Evolutionary conservation across 352 stramenopile species (phyloP).

Genomic region (Globisporangium takayamanum): DNA sequence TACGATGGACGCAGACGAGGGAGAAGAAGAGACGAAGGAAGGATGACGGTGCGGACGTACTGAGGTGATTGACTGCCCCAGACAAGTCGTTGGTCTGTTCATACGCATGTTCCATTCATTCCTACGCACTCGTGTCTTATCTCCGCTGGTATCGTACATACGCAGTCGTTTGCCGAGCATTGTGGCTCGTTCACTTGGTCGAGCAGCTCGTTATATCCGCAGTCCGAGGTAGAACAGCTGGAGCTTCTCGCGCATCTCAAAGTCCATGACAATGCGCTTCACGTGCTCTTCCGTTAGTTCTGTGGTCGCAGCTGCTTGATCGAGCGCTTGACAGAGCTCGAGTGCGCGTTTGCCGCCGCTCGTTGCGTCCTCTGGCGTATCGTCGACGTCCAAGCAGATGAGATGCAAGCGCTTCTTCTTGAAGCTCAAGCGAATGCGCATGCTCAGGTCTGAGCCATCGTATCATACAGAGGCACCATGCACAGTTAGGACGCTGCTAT

Average conservation of each 20-base stretch:
- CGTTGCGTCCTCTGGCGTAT: slow-evolving; percentile 62
- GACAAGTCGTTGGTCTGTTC: too few species aligned
- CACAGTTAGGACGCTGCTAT: background rate
- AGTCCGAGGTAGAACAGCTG: slow-evolving; percentile 48
- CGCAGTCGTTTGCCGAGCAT: too few species aligned
- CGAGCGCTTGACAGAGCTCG: slow-evolving; percentile 41
- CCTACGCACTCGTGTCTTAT: too few species aligned
- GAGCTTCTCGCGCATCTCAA: slow-evolving; percentile 32
- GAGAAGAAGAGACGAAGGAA: background rate
- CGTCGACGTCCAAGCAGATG: slow-evolving; percentile 73
- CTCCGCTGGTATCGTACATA: too few species aligned
- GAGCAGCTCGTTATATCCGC: slow-evolving; percentile 21
- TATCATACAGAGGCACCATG: background rate
- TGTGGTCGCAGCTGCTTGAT: slow-evolving; percentile 12
- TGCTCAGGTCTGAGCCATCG: slow-evolving; percentile 31
- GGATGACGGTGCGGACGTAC: too few species aligned
- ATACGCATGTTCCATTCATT: too few species aligned
- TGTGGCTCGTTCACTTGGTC: too few species aligned
- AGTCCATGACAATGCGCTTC: slow-evolving; percentile 32
- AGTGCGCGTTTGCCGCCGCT: slow-evolving; percentile 43
- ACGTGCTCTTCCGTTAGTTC: slow-evolving; percentile 40
- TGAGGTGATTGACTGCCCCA: too few species aligned
- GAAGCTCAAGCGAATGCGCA: slow-evolving; percentile 38
- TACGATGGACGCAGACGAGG: background rate
- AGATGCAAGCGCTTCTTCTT: slow-evolving; percentile 60